Evolutionary conservation across 257 asterid species (phyloP).

Genomic region (Petunia secreta): DNA sequence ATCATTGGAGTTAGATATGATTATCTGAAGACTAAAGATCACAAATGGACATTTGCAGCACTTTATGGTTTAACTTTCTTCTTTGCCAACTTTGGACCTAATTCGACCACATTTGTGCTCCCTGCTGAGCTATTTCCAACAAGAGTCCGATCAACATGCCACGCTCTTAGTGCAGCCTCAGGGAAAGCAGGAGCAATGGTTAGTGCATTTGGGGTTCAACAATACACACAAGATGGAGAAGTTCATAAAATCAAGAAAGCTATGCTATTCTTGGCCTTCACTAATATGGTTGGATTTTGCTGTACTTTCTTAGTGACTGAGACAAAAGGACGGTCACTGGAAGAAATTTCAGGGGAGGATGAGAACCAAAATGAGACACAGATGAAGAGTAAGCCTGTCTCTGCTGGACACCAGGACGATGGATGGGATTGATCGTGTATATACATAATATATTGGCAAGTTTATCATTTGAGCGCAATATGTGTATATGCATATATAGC

Average conservation of each 20-base stretch:
- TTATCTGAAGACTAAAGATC: conserved; percentile 13
- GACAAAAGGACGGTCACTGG: conserved; percentile 24
- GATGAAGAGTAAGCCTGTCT: conserved; percentile 10
- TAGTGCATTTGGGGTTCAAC: conserved; percentile 33
- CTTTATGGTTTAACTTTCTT: conserved; percentile 24
- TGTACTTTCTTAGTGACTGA: conserved; percentile 24
- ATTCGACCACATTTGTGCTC: conserved; percentile 19
- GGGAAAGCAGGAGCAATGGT: conserved; percentile 27
- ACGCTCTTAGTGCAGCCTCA: not conserved
- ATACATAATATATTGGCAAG: not conserved
- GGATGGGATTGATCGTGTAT: conserved; percentile 22
- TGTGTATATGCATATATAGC: not conserved
- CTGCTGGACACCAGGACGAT: not conserved
- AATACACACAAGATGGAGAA: conserved; percentile 19
- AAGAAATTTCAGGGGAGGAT: conserved; percentile 21
- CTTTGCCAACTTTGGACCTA: conserved; percentile 25
- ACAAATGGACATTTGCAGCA: conserved; percentile 19
- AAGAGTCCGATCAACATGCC: conserved; percentile 23
- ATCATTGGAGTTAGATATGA: conserved; percentile 6
- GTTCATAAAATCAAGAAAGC: conserved; percentile 21
- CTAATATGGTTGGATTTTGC: conserved; percentile 24
- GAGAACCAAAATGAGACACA: not conserved
- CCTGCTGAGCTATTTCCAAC: conserved; percentile 21
- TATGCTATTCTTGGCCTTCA: conserved; percentile 19
- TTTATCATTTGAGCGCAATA: not conserved